Base-by-base conservation (phyloP, 176 grass and related monocot species). In the Stipa capillata region DNA sequence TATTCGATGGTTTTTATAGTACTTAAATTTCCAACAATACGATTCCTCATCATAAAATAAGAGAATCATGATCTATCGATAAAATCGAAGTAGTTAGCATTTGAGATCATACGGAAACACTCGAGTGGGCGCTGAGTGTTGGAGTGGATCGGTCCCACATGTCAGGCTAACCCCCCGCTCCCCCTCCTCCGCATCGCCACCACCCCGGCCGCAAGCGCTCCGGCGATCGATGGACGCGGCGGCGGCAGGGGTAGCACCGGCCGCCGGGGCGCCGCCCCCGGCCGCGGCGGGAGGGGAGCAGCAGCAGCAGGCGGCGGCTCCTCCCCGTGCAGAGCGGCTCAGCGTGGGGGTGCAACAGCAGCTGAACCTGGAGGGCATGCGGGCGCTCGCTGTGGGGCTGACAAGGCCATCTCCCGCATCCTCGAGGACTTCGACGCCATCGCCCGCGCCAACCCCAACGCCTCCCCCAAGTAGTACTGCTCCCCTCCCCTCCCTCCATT, bases 361-460 rank as follows among this genome's bases (percentile, higher is more conserved):
- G 85, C 90, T 94, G 68, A 94, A 98, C 90, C 83, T 94, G 72
- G 96, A 98, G 78, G 93, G 92, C 23, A 87, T 94, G 67, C 91
- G 93, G 39, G 86, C 77, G 67, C 95, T 92, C 36, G 92, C 92
- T 3, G 67, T 91, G 57, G 92, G 92, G 32, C 85, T 98, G n/a
- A 70, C 83, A 98, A 98, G 84, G 88, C 86, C 35, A 93, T 98
- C 71, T 83, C 96, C 69, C 90, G 90, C 62, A 99, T 95, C 79
- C 83, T 99, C 16, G 96, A 95, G 53, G 92, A 99, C 61, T 95
- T 99, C 45, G 90, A 95, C 69, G 71, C 79, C 55, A 91, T 91
- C 68, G 65, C 81, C 69, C 92, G 96, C 58, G 41, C 84, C 42
- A 93, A 85, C 27, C 65, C 92, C 72, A 78, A 43, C 17, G 58